A percentile compares a stretch with the other conserved stretches of the same genome.
phyloP scores from a whole-genome alignment of 1,139 yeast species.

The Hyphopichia wangnamkhiaoensis region DNA sequence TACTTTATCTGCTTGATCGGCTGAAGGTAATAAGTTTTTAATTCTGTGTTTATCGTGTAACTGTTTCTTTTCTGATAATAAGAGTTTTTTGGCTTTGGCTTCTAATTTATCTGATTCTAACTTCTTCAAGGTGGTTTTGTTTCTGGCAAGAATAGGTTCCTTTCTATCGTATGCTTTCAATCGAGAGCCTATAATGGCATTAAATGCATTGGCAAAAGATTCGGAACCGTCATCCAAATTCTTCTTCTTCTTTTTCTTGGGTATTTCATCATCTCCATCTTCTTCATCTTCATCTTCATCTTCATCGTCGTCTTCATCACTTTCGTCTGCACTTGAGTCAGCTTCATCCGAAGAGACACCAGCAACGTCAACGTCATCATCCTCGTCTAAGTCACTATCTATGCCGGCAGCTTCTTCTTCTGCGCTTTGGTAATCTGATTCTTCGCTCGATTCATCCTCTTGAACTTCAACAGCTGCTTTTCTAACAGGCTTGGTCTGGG shows the following conservation, averaged over 20 bases:
- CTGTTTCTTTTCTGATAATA: constrained; percentile 71
- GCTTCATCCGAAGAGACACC: constrained; percentile 15
- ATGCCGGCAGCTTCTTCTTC: constrained; percentile 6
- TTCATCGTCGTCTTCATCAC: constrained; percentile 24
- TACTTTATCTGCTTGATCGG: constrained; percentile 50
- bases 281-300: constrained; percentile 24
- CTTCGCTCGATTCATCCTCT: constrained; percentile 10
- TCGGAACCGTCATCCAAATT: constrained; percentile 67
- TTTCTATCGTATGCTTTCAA: constrained; percentile 84
- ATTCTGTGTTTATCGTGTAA: constrained; percentile 68
- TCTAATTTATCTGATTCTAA: constrained; percentile 82
- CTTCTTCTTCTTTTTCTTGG: constrained; percentile 53
- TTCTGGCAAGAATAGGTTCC: constrained; percentile 87
- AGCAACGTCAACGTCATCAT: constrained; percentile 13
- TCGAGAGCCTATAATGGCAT: constrained; percentile 80
- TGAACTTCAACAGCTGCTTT: constrained; percentile 8
- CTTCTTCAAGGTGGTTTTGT: constrained; percentile 66
- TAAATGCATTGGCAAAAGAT: constrained; percentile 79
- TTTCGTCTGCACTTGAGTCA: constrained; percentile 18
- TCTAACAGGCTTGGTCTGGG: constrained; percentile 8
- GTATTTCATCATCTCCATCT: constrained; percentile 40
- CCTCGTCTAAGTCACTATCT: constrained; percentile 14
- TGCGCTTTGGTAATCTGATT: constrained; percentile 4
- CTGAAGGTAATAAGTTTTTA: constrained; percentile 64
- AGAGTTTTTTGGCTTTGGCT: constrained; percentile 72